A percentile compares a stretch with the other conserved stretches of the same genome.
Evolutionary conservation across 805 yeast genomes (phyloP).

Genomic region (Kazachstania psychrophila): DNA sequence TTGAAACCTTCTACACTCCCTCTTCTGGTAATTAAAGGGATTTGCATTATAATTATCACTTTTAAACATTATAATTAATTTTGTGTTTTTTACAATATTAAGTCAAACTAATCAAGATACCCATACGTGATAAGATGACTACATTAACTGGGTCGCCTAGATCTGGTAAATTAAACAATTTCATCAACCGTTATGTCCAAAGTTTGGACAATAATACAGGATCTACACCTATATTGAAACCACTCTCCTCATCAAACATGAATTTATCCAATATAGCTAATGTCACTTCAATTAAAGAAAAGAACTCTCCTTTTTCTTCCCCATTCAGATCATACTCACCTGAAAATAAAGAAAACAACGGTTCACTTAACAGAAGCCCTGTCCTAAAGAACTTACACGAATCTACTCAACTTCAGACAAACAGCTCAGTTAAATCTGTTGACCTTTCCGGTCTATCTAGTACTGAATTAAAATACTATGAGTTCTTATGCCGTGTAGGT

Average conservation of each 20-base stretch:
- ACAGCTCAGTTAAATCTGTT: neutral
- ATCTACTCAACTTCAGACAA: neutral
- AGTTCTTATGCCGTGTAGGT: slow-evolving; percentile 68
- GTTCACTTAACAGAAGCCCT: slow-evolving; percentile 3
- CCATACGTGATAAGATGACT: too few relatives aligned
- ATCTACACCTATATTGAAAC: slow-evolving; percentile 10
- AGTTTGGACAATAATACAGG: slow-evolving; percentile 11
- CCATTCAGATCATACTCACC: neutral
- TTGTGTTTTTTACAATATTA: too few relatives aligned
- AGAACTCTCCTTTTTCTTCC: neutral
- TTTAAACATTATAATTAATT: too few relatives aligned
- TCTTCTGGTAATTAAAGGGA: too few relatives aligned
- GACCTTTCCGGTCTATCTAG: slow-evolving; percentile 5
- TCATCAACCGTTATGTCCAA: slow-evolving; percentile 24
- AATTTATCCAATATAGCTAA: slow-evolving; percentile 9
- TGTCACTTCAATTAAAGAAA: neutral
- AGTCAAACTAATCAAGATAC: too few relatives aligned
- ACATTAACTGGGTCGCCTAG: slow-evolving; percentile 16
- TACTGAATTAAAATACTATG: slow-evolving; percentile 45
- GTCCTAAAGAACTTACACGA: slow-evolving; percentile 2
- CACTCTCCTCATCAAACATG: slow-evolving; percentile 18
- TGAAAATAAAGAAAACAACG: slow-evolving; percentile 3
- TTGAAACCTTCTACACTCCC: too few relatives aligned
- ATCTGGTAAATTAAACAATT: slow-evolving; percentile 13
- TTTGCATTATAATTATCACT: too few relatives aligned